Conservation (phyloP, 306 rosid species). For the Vicia sativa region DNA sequence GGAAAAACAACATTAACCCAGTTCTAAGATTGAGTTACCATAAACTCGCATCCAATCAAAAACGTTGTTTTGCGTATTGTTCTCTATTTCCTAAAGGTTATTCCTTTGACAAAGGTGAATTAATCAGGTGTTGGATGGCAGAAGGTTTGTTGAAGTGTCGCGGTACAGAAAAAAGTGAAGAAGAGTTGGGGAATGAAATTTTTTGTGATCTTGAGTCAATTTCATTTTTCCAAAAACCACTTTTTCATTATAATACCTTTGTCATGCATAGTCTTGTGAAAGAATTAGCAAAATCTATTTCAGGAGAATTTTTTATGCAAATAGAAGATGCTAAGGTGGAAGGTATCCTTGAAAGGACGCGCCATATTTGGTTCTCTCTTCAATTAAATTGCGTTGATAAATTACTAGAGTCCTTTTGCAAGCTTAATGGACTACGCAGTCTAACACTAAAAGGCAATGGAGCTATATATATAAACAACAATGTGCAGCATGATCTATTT, state of each 20-base stretch:
- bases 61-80: neutral
- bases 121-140: neutral
- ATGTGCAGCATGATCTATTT: neutral
- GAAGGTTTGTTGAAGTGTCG: too few species aligned
- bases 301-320: neutral
- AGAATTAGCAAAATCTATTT: neutral
- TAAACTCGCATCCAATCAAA: neutral
- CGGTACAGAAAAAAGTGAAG: too few species aligned
- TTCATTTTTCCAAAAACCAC: neutral
- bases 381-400: accelerated
- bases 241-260: too few species aligned
- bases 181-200: too few species aligned
- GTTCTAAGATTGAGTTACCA: neutral
- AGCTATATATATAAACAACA: neutral
- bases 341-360: neutral
- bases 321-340: neutral
- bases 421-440: neutral
- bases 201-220: neutral
- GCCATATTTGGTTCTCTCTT: neutral
- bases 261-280: neutral
- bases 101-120: neutral
- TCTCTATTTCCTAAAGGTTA: neutral
- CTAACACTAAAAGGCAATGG: neutral
- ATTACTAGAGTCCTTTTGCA: neutral
- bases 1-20: neutral